Evolutionary conservation across 345 rosid genomes (phyloP), one percentile per base, ranked within the genome.

Genomic region (Adansonia digitata): DNA sequence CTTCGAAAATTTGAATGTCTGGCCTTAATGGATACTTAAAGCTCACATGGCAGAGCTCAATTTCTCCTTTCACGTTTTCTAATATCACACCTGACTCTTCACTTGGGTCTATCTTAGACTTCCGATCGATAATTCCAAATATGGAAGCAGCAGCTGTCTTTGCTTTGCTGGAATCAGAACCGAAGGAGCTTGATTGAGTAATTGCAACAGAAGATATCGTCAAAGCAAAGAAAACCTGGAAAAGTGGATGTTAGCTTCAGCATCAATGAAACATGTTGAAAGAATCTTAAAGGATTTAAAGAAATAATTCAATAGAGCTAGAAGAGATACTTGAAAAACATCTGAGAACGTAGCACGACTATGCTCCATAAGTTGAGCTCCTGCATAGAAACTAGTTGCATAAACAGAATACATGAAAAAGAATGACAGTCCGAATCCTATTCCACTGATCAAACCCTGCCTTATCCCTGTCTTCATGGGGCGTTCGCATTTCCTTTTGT

Each of bases 1-100:
- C 91, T 5, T 75, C 78, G 60, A 92, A 85, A 75, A 88, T 83
- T 10, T 86, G 93, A 81, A 85, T 69, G 74, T 84, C 89, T 29
- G 94, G 94, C 77, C 97, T 86, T 11, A 82, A 70, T n/a, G 97
- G 97, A 82, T 90, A 90, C 68, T 69, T 84, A 12, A 92, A 92
- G 59, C 86, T 84, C 11, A 92, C 62, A 74, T 82, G 86, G 22
- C 67, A 79, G 53, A 92, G 82, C 75, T 87, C 86, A 17, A 92
- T 85, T 52, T 92, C 88, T 74, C 94, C 97, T 18, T 77, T 84
- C 29, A 90, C 80, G 17, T 83, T 76, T 52, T 82, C 81, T 72
- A 88, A 46, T 12, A 75, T 84, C 11, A 43, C 77, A 45, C 94
- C 93, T 12, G 90, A 83, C 65, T 87, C 91, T 48, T 81, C 81